Evolutionary conservation across 164 flowering plant genomes (phyloP), one percentile per base, ranked within the genome.

Genomic region (Magnolia sinica): DNA sequence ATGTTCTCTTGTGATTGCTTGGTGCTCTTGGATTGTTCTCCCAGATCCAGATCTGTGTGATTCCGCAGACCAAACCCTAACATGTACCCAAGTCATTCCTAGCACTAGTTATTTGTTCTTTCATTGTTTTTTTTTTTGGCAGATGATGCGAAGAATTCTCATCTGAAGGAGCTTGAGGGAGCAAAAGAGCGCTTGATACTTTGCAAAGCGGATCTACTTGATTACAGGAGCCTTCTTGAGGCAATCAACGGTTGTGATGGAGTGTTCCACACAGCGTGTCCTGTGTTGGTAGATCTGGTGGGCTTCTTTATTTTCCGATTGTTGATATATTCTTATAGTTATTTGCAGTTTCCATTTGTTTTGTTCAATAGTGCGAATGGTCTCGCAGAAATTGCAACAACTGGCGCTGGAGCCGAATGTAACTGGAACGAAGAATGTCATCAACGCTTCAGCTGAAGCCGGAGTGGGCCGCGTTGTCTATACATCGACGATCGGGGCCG

Each of bases 241-340:
- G 96, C 94, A n/a, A 86, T 96, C 31, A 76, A 64, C 23, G 98
- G 98, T 0, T 96, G 98, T 74, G 84, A 89, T 68, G 99, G 99
- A 4, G 98, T 96, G 77, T 91, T 94, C 82, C 99, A 96, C 84
- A 90, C 95, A 2, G 99, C 99, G 1, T 96, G 93, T 4, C 99
- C 97, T 0, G 91, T 94, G 11, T 90, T 94, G 3, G 97, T 92
- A 76, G 98, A 94, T 78, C 98, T 95, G 8, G 98, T 91, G 64
- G 24, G 69, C 63, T 2, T 19, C 8, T 65, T 31, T 1, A 13
- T 64, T 23, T 50, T 52, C 0, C 7, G 3, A 37, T 6, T 24
- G 51, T 27, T n/a, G 27, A n/a, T 18, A 2, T 0, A 55, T 16
- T 10, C 4, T 11, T 16, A 8, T 55, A 55, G 11, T 55, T 55